Percentiles rank a stretch among this genome's conserved stretches.
These are phyloP conservation scores for Heterobasidion irregulare DNA, from an alignment of 1,284 basidiomycete genomes.

Conservation along the genomic window DNA sequence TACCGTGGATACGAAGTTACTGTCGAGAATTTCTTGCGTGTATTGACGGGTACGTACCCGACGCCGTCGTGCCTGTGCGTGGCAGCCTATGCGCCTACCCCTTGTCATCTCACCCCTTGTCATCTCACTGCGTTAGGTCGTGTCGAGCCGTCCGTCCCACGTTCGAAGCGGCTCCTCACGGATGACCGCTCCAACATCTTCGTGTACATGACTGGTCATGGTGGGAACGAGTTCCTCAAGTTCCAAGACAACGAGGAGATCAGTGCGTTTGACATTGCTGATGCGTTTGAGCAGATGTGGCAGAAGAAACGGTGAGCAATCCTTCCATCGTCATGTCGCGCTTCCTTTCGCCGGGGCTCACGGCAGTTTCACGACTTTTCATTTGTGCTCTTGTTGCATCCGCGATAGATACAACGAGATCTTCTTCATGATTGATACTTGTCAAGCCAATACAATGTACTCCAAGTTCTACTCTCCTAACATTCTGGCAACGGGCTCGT, in stretches of 20 bases:
- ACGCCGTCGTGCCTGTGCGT: neutral
- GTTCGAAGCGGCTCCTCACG: constrained; percentile 85
- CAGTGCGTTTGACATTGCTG: constrained; percentile 91
- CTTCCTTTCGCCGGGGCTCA: neutral
- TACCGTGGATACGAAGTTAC: constrained; percentile 98
- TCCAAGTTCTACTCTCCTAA: constrained; percentile 94
- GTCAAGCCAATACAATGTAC: constrained; percentile 96
- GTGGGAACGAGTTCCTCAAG: constrained; percentile 97
- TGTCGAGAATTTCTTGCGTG: constrained; percentile 90
- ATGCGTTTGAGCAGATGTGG: constrained; percentile 98
- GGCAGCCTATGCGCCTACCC: no score
- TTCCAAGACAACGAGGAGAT: constrained; percentile 99
- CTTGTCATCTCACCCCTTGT: neutral
- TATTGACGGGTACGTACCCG: constrained; percentile 68
- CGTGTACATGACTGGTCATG: constrained; percentile 97
- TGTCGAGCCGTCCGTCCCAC: constrained; percentile 70
- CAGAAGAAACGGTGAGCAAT: constrained; percentile 77
- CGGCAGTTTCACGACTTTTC: neutral
- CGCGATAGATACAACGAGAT: constrained; percentile 84
- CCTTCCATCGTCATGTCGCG: neutral
- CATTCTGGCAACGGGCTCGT: constrained; percentile 90
- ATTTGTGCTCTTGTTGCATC: neutral
- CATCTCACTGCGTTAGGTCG: constrained; percentile 38
- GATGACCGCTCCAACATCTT: constrained; percentile 95
- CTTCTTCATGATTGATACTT: constrained; percentile 98